A percentile compares a stretch with the other conserved stretches of the same genome.
Evolutionary conservation across 2,329 filamentous ascomycete species (phyloP).

Genomic region (Talaromyces verruculosus): DNA sequence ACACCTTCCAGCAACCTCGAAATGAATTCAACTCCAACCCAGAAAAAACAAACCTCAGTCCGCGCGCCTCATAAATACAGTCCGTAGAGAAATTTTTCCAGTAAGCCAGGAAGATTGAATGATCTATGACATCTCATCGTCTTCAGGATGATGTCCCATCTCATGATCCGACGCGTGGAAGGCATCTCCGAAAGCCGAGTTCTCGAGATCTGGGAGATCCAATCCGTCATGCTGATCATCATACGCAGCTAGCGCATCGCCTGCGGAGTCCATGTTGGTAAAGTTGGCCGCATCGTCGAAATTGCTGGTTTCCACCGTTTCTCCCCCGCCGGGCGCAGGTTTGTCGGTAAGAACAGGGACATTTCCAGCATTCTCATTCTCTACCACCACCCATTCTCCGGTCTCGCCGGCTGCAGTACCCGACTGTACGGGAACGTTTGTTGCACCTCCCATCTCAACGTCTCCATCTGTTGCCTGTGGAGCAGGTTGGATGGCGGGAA

Average conservation of each 20-base stretch:
- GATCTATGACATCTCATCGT: slow-evolving; percentile 39
- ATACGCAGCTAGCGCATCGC: slow-evolving; percentile 68
- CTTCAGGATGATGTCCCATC: slow-evolving; percentile 41
- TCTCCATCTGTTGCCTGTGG: slow-evolving; percentile 35
- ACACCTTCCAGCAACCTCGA: not conserved
- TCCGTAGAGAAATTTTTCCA: not conserved
- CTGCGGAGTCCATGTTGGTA: slow-evolving; percentile 63
- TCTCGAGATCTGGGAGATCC: slow-evolving; percentile 65
- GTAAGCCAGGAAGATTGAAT: not conserved
- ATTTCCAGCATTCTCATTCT: slow-evolving; percentile 57
- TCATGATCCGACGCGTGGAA: slow-evolving; percentile 63
- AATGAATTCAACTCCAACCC: slow-evolving; percentile 5
- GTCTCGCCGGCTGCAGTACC: slow-evolving; percentile 48
- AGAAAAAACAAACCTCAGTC: not conserved
- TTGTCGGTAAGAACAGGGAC: slow-evolving; percentile 36
- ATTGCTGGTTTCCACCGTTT: slow-evolving; percentile 38
- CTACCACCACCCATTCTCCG: slow-evolving; percentile 74
- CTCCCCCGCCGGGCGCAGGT: slow-evolving; percentile 18
- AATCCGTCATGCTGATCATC: slow-evolving; percentile 57
- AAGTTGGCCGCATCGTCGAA: slow-evolving; percentile 47
- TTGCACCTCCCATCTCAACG: slow-evolving; percentile 56
- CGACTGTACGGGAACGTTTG: slow-evolving; percentile 42
- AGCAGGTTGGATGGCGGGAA: slow-evolving; percentile 18
- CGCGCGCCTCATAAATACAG: slow-evolving; percentile 12
- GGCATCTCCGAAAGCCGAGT: slow-evolving; percentile 80